phyloP scores from a whole-genome alignment of 345 rosid species.

The Sapria himalayana region DNA sequence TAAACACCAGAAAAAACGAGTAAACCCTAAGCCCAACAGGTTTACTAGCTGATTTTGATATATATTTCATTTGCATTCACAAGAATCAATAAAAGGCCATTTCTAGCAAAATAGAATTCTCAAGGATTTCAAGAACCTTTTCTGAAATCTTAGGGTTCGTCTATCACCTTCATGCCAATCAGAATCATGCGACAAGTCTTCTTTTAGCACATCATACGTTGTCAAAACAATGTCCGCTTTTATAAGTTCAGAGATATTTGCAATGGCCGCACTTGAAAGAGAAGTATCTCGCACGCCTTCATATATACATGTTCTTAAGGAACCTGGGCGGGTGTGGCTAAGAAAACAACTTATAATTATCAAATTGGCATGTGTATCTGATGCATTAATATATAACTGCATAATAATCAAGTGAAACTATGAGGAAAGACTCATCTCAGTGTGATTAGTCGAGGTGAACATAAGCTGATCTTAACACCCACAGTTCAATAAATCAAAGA shows the following conservation, averaged over 20 bases:
- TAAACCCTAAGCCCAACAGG: no score
- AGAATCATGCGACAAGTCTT: constrained; percentile 79
- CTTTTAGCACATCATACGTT: constrained; percentile 88
- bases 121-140: constrained; percentile 36
- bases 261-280: constrained; percentile 28
- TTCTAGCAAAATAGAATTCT: constrained; percentile 5
- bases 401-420: neutral
- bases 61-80: no score
- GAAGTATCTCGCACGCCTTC: constrained; percentile 66
- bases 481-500: no score
- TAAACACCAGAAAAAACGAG: no score
- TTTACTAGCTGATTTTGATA: neutral
- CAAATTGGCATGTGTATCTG: constrained; percentile 8
- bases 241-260: constrained; percentile 45
- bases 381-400: constrained; percentile 7
- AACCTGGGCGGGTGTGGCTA: constrained; percentile 77
- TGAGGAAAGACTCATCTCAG: no score
- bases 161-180: constrained; percentile 95
- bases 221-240: constrained; percentile 66
- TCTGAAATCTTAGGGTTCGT: constrained; percentile 65
- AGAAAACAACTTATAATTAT: constrained; percentile 12
- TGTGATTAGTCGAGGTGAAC: no score
- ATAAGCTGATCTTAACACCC: no score
- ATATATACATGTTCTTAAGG: constrained; percentile 46
- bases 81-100: no score